Evolutionary conservation across 2,329 filamentous ascomycete species (phyloP).

Genomic region (Thermoascus crustaceus): DNA sequence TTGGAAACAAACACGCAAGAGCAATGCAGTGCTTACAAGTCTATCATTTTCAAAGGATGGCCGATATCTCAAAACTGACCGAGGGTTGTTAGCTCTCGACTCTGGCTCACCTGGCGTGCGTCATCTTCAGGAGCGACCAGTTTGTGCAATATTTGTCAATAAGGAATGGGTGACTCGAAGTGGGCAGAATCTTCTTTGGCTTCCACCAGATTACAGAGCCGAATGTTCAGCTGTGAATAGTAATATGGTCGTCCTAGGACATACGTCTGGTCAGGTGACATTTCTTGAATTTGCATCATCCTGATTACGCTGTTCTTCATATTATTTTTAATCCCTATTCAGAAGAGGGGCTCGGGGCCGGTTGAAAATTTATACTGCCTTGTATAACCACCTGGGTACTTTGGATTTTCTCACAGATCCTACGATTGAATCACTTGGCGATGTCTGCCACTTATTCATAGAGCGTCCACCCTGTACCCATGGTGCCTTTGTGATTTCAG

Average conservation of each 20-base stretch:
- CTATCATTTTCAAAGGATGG: slow-evolving; percentile 1
- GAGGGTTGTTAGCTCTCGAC: not conserved
- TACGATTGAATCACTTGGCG: too few relatives aligned
- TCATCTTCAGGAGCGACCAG: not conserved
- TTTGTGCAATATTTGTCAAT: not conserved
- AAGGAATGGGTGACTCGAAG: not conserved
- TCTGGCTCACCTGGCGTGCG: not conserved
- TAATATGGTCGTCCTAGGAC: not conserved
- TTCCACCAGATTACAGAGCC: not conserved
- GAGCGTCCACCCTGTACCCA: too few relatives aligned
- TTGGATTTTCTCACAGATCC: too few relatives aligned
- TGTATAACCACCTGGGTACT: too few relatives aligned
- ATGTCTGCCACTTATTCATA: too few relatives aligned
- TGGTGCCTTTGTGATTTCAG: too few relatives aligned
- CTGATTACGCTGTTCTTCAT: too few relatives aligned
- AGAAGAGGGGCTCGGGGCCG: too few relatives aligned
- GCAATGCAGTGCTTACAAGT: not conserved
- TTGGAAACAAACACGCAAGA: not conserved
- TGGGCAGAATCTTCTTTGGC: slow-evolving; percentile 1
- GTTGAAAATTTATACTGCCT: too few relatives aligned
- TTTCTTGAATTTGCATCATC: slow-evolving; percentile 1
- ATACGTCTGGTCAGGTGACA: not conserved
- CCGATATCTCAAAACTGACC: not conserved
- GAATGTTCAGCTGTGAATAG: not conserved
- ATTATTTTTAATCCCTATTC: too few relatives aligned